These are phyloP conservation scores for Fusarium siculi DNA, from an alignment of 2,329 filamentous ascomycete species.

Conservation along the genomic window DNA sequence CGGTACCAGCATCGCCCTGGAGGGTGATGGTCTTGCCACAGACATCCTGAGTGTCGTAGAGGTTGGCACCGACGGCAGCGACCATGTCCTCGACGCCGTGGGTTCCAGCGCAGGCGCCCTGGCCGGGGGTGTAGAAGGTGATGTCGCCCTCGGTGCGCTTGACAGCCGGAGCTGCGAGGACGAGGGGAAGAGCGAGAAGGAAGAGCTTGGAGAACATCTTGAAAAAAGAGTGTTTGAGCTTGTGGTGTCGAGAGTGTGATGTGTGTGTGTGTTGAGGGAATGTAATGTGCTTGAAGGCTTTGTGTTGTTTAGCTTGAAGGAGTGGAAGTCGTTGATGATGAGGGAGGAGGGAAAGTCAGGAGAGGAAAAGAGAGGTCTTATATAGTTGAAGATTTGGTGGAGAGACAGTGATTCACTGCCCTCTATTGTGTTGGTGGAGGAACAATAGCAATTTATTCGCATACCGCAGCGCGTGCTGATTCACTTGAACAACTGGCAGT, in stretches of 20 bases:
- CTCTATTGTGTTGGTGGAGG: neutral
- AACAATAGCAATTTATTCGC: neutral
- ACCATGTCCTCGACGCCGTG: conserved; percentile 67
- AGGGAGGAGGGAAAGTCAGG: neutral
- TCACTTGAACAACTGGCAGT: conserved; percentile 1
- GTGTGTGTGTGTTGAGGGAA: neutral
- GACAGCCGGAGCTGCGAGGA: conserved; percentile 27
- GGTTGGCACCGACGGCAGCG: conserved; percentile 72
- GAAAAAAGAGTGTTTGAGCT: neutral
- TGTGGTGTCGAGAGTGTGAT: neutral
- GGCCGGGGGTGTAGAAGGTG: conserved; percentile 69
- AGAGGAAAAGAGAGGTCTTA: conserved; percentile 11
- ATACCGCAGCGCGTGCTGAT: neutral
- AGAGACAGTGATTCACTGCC: conserved; percentile 28
- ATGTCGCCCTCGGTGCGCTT: conserved; percentile 22
- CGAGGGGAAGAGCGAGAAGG: conserved; percentile 35
- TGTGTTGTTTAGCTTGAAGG: neutral
- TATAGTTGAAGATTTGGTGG: conserved; percentile 10
- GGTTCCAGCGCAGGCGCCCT: conserved; percentile 75
- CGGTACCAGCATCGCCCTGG: conserved; percentile 55
- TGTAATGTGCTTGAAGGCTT: conserved; percentile 14
- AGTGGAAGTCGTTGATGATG: conserved; percentile 12
- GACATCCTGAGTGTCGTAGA: conserved; percentile 69
- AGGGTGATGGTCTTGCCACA: conserved; percentile 76
- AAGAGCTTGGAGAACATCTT: conserved; percentile 39